Evolutionary conservation across 768 basidiomycete genomes (phyloP).

Genomic region (Rhodotorula toruloides): DNA sequence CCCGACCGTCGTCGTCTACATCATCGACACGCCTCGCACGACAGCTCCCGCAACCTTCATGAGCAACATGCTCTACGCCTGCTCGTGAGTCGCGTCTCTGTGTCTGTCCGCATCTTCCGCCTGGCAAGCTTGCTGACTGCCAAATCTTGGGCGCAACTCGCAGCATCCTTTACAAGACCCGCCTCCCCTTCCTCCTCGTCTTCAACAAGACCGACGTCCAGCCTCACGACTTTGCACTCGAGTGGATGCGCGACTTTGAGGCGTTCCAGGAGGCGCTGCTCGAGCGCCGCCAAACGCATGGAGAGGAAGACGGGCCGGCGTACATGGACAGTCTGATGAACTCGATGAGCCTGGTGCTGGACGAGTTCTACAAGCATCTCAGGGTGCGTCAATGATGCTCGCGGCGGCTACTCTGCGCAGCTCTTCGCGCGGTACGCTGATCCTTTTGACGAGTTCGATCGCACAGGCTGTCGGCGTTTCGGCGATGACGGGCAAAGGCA

Average conservation of each 20-base stretch:
- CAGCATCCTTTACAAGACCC: slow-evolving; percentile 96
- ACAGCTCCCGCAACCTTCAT: slow-evolving; percentile 96
- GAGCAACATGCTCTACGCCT: slow-evolving; percentile 99
- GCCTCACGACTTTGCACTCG: slow-evolving; percentile 80
- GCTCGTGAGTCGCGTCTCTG: slow-evolving; percentile 60
- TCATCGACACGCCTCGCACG: slow-evolving; percentile 94
- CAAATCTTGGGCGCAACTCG: neutral
- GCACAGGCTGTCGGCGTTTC: slow-evolving; percentile 87
- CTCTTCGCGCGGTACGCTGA: neutral
- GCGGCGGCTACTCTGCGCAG: neutral
- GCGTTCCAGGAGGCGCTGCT: slow-evolving; percentile 77
- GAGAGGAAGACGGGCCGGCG: slow-evolving; percentile 67
- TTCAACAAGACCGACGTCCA: slow-evolving; percentile 98
- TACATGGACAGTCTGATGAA: slow-evolving; percentile 99
- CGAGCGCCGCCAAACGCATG: slow-evolving; percentile 57
- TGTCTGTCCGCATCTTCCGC: neutral
- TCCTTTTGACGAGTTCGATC: neutral
- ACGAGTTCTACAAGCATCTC: slow-evolving; percentile 95
- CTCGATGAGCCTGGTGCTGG: slow-evolving; percentile 94
- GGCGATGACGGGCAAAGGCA: slow-evolving; percentile 89
- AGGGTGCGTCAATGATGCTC: slow-evolving; percentile 55
- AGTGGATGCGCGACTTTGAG: slow-evolving; percentile 99
- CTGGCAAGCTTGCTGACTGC: neutral
- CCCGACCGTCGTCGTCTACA: slow-evolving; percentile 90
- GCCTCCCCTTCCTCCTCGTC: slow-evolving; percentile 90